Conservation (phyloP, 2,329 filamentous ascomycete genomes). For the Furcasterigmium sp. region DNA sequence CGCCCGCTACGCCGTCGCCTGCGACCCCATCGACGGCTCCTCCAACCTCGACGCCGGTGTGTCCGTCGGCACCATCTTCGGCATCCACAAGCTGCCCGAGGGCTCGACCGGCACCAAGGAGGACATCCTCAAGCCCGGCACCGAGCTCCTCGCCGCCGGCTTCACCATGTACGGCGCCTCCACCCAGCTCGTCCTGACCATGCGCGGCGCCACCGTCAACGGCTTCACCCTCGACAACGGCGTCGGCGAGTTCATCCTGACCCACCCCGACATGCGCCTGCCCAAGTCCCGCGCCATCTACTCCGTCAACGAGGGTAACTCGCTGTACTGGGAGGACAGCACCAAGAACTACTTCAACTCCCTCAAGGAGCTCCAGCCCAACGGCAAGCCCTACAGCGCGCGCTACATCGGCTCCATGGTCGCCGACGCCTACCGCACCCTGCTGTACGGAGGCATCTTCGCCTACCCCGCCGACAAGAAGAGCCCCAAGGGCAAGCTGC, state of each 20-base stretch:
- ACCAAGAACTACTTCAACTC: conserved; percentile 85
- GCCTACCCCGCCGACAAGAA: conserved; percentile 98
- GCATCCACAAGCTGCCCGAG: conserved; percentile 82
- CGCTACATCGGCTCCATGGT: conserved; percentile 99
- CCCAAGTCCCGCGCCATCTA: conserved; percentile 82
- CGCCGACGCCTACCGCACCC: conserved; percentile 91
- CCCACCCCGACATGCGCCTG: conserved; percentile 89
- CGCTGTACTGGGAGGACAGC: conserved; percentile 87
- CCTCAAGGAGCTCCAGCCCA: conserved; percentile 71
- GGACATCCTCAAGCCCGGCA: conserved; percentile 84
- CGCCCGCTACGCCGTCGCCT: conserved; percentile 89
- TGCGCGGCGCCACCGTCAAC: conserved; percentile 88
- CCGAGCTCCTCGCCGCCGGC: conserved; percentile 87
- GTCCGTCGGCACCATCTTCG: conserved; percentile 96
- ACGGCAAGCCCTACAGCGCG: conserved; percentile 86
- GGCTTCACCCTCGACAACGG: conserved; percentile 97
- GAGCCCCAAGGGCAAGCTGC: conserved; percentile 95
- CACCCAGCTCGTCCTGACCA: conserved; percentile 92
- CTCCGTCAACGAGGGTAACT: conserved; percentile 98
- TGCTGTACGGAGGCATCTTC: conserved; percentile 95
- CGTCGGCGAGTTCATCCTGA: conserved; percentile 97
- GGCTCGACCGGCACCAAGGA: conserved; percentile 69
- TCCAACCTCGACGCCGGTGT: conserved; percentile 98
- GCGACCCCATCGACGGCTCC: conserved; percentile 95
- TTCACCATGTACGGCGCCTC: conserved; percentile 99